These are phyloP conservation scores for Macrocybe gigantea DNA, from an alignment of 768 basidiomycete species.

Conservation along the genomic window DNA sequence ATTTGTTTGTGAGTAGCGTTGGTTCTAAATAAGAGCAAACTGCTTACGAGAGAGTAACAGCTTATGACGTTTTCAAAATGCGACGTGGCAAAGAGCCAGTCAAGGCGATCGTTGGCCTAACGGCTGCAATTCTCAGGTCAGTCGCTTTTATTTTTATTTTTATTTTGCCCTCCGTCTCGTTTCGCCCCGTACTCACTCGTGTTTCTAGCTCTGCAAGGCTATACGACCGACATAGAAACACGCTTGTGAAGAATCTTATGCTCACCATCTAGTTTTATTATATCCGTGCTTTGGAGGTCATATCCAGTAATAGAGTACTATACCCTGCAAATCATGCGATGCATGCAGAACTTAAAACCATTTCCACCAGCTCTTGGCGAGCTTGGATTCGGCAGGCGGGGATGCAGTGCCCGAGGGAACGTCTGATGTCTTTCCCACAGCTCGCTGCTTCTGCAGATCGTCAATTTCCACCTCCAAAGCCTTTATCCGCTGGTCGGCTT, in stretches of 20 bases:
- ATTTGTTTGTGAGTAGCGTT: slow-evolving; percentile 67
- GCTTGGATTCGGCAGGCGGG: neutral
- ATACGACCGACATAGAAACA: slow-evolving; percentile 63
- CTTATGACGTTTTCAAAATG: slow-evolving; percentile 74
- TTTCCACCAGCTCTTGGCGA: slow-evolving; percentile 15
- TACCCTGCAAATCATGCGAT: neutral
- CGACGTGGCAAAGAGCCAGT: slow-evolving; percentile 54
- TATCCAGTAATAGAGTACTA: neutral
- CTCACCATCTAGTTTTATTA: neutral
- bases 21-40: slow-evolving; percentile 9
- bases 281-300: neutral
- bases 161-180: neutral
- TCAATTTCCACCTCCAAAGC: slow-evolving; percentile 58
- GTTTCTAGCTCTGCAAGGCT: slow-evolving; percentile 59
- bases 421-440: slow-evolving; percentile 7
- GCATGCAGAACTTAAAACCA: neutral
- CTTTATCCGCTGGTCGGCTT: slow-evolving; percentile 47
- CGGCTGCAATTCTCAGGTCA: slow-evolving; percentile 71
- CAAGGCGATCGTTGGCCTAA: slow-evolving; percentile 62
- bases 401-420: slow-evolving; percentile 1
- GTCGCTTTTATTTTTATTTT: too few species aligned
- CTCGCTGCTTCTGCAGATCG: slow-evolving; percentile 26
- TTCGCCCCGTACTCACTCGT: slow-evolving; percentile 8
- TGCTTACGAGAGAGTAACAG: slow-evolving; percentile 27
- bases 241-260: slow-evolving; percentile 47